These are phyloP conservation scores for Cercis canadensis DNA, from an alignment of 306 rosid species.

Conservation along the genomic window DNA sequence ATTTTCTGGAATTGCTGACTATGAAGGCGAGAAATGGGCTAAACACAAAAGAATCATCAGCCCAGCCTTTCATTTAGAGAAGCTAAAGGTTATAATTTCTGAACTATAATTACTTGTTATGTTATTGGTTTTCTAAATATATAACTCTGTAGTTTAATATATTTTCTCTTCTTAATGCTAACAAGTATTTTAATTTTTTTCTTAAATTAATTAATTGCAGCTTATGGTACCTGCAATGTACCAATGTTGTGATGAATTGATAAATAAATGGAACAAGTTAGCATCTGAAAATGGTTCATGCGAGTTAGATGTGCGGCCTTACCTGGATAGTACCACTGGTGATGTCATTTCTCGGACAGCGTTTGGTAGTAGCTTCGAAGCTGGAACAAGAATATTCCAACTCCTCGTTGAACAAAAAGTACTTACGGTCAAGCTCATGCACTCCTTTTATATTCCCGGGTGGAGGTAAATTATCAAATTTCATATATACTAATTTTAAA, in stretches of 20 bases:
- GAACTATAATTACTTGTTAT: too few relatives aligned
- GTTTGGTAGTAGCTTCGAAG: conserved; percentile 32
- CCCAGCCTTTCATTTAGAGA: conserved; percentile 47
- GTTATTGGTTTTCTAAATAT: too few relatives aligned
- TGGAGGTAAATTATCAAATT: too few relatives aligned
- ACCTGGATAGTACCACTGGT: background rate
- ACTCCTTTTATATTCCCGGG: conserved; percentile 37
- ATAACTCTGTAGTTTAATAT: too few relatives aligned
- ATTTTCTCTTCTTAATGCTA: too few relatives aligned
- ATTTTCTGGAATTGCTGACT: background rate
- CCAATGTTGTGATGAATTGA: conserved; percentile 32
- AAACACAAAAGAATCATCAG: conserved; percentile 44
- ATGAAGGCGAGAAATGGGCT: conserved; percentile 49
- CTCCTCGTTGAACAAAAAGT: background rate
- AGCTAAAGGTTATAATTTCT: conserved; percentile 43
- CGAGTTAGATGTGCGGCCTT: background rate
- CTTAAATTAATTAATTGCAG: conserved; percentile 15
- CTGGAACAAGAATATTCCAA: conserved; percentile 31
- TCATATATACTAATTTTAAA: too few relatives aligned
- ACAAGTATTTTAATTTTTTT: too few relatives aligned
- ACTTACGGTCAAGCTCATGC: background rate
- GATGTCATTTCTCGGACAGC: conserved; percentile 30
- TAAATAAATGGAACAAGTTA: conserved; percentile 38
- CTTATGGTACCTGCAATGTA: conserved; percentile 34
- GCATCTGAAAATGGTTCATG: conserved; percentile 7